These are phyloP conservation scores for Alternaria novae-zelandiae DNA, from an alignment of 2,329 filamentous ascomycete species.

Conservation along the genomic window DNA sequence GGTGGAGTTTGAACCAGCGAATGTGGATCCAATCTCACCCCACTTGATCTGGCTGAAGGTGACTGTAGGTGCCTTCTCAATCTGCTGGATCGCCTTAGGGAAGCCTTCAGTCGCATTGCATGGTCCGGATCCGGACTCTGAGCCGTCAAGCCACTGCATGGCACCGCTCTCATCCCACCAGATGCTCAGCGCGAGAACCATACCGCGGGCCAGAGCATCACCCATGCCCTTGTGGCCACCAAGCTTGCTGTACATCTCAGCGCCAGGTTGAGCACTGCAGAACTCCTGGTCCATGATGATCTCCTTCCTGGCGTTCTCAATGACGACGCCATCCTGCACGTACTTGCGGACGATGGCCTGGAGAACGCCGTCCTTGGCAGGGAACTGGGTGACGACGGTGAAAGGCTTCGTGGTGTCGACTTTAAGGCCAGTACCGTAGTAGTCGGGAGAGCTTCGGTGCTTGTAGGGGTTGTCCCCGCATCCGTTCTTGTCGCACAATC, in stretches of 20 bases:
- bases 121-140: slow-evolving; percentile 54
- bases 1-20: slow-evolving; percentile 26
- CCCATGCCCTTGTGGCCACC: slow-evolving; percentile 57
- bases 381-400: slow-evolving; percentile 73
- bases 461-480: slow-evolving; percentile 46
- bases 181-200: slow-evolving; percentile 62
- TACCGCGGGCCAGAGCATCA: slow-evolving; percentile 55
- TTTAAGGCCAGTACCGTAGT: slow-evolving; percentile 46
- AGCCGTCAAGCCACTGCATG: slow-evolving; percentile 65
- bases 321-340: slow-evolving; percentile 66
- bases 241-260: slow-evolving; percentile 39
- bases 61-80: slow-evolving; percentile 59
- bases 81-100: slow-evolving; percentile 56
- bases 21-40: slow-evolving; percentile 67
- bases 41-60: slow-evolving; percentile 65
- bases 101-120: slow-evolving; percentile 62
- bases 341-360: slow-evolving; percentile 70
- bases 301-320: slow-evolving; percentile 59
- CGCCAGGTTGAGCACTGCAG: slow-evolving; percentile 37
- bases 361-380: slow-evolving; percentile 63
- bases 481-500: slow-evolving; percentile 47
- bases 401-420: slow-evolving; percentile 66
- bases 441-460: slow-evolving; percentile 27
- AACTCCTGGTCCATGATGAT: slow-evolving; percentile 42
- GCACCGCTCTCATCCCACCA: slow-evolving; percentile 62